Conservation (phyloP, 768 basidiomycete species). For the Naganishia antarctica region DNA sequence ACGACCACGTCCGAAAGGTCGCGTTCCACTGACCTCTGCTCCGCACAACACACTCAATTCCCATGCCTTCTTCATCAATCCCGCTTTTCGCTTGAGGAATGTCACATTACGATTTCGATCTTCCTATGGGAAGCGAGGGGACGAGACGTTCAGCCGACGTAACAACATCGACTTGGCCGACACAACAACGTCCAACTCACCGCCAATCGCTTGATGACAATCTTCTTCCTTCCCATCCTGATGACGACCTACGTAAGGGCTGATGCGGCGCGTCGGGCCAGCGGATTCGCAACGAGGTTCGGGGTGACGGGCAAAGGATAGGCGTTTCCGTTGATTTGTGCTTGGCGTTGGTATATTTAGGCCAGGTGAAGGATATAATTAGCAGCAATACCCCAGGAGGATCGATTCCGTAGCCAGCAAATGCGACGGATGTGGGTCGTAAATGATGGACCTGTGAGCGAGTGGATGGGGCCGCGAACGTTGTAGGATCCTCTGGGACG, state of each 20-base stretch:
- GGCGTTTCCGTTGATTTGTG: no score
- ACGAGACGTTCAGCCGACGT: neutral
- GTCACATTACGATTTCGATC: constrained; percentile 49
- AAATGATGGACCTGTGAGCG: no score
- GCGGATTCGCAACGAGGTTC: no score
- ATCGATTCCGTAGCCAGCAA: no score
- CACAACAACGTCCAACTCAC: constrained; percentile 30
- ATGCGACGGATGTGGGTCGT: no score
- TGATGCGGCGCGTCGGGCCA: no score
- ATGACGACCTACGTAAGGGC: no score
- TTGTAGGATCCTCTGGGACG: no score
- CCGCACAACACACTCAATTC: constrained; percentile 46
- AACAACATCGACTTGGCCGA: neutral
- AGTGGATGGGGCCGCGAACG: no score
- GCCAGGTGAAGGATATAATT: neutral
- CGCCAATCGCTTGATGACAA: constrained; percentile 44
- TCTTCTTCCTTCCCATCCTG: constrained; percentile 48
- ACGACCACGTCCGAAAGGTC: no score
- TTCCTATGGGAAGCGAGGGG: constrained; percentile 30
- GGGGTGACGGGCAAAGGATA: no score
- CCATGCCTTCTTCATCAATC: constrained; percentile 50
- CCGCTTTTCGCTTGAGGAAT: constrained; percentile 49
- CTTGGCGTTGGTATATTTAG: constrained; percentile 18
- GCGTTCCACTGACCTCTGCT: constrained; percentile 37
- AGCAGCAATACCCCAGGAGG: no score